Evolutionary conservation across 441 rosid species (phyloP), one percentile per base, ranked within the genome.

Genomic region (Gossypium davidsonii): DNA sequence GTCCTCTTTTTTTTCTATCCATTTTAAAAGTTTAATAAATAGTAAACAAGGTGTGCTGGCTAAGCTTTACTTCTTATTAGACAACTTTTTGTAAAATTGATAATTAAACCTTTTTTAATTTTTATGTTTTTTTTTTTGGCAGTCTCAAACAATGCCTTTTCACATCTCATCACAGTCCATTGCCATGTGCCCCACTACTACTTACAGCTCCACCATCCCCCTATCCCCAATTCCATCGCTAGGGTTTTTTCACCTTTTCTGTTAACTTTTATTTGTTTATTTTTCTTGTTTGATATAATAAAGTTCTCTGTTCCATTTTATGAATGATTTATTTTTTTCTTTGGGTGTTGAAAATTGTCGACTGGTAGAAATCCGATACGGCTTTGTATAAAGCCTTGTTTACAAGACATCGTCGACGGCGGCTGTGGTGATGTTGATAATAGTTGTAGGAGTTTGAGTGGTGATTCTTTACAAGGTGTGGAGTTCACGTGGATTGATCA

Each of bases 401-500:
- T 73, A 48, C 75, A 65, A 71, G 74, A 77, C 61, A 63, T 37
- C 26, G 25, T 20, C 25, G 28, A n/a, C 26, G 14, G 1, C 48
- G 14, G 1, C 48, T 15, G 23, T 9, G 60, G 18, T n/a, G 71
- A 10, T 49, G 21, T 8, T 67, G 74, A 73, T 58, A 71, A 65
- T 37, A 72, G 4, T 20, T 67, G 10, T 44, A 8, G 17, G 48
- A 46, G 48, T 67, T 25, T 26, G 15, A 71, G 31, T 66, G 49
- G 67, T 26, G 77, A 72, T 77, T 77, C 82, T 65, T 77, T 71
- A 4, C 76, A 21, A n/a, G 82, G 68, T 21, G 76, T 72, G 61
- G 88, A 78, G 67, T 83, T 77, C 68, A 80, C 78, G 89, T 79
- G 80, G 77, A 77, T 80, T 82, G 94, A 84, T 89, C 90, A 88